These are phyloP conservation scores for Chlamydomonas urium DNA, from an alignment of 139 green algal species.

Conservation along the genomic window DNA sequence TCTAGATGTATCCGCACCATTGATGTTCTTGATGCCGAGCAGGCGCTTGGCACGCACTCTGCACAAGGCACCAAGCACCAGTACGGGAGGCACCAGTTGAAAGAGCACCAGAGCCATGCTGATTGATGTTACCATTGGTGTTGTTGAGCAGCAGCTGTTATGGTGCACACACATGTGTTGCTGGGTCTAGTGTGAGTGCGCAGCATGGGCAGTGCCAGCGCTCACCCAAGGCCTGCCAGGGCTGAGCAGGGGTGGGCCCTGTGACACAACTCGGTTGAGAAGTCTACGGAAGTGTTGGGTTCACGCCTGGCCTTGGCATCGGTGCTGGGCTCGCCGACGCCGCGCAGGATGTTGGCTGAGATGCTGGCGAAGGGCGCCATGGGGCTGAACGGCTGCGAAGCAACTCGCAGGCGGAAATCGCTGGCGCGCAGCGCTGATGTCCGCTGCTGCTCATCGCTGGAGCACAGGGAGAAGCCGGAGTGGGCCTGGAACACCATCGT, in stretches of 20 bases:
- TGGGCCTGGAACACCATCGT: slow-evolving; percentile 1
- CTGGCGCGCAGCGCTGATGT: neutral
- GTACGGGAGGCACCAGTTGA: too few relatives aligned
- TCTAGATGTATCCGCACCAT: too few relatives aligned
- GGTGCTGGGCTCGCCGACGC: neutral
- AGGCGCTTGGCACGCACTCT: slow-evolving; percentile 8
- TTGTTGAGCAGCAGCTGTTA: neutral
- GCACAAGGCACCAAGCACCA: neutral
- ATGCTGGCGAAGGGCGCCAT: neutral
- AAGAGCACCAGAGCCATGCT: neutral
- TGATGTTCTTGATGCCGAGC: slow-evolving; percentile 16
- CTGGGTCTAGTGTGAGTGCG: neutral
- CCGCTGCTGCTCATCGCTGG: neutral
- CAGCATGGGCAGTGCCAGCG: neutral
- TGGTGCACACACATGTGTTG: neutral
- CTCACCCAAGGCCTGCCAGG: slow-evolving; percentile 2
- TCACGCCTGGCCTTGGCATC: neutral
- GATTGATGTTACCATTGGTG: neutral
- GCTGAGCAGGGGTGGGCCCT: neutral
- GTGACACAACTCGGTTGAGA: slow-evolving; percentile 5
- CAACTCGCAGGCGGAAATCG: neutral
- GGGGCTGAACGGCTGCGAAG: neutral
- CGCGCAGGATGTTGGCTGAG: neutral
- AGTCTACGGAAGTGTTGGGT: neutral
- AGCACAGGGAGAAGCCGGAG: neutral